Evolutionary conservation across 202 grass and related monocot species (phyloP), one percentile per base, ranked within the genome.

Genomic region (Carex sylvatica): DNA sequence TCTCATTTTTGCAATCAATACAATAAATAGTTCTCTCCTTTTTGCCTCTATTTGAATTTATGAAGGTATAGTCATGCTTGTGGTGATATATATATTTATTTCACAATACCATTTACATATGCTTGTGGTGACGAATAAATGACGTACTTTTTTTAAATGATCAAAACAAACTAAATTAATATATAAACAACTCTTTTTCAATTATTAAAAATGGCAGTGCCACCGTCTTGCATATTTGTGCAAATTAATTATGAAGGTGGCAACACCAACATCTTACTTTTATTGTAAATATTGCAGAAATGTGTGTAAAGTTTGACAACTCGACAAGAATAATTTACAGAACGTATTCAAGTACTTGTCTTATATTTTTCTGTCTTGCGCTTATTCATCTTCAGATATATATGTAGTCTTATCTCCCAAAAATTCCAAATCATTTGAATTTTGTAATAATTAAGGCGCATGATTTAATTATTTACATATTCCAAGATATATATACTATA

Each of bases 11-110:
- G 70, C n/a, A 52, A 42, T 55, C 71, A 75, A 75, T 75, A 75
- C 73, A 58, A 56, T 24, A 77, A 77, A 77, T 18, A 58, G 52
- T 35, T 77, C 18, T 55, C 24, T 55, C 74, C 23, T 53, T 77
- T 59, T 77, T 77, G 74, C 74, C 74, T 77, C 74, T 58, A 58
- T 35, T 59, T 77, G 53, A 77, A 77, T 36, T 77, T 19, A 77
- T 31, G 15, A 56, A 30, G 49, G 74, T 36, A 77, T 59, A 77
- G 35, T 35, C 6, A 76, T 59, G 52, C 52, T 58, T 36, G 8
- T 77, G 53, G 30, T 40, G 0, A 66, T 66, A 28, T 28, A 28
- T 28, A 0, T 69, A 69, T 69, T 69, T 40, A 42, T 30, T 58
- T 28, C 15, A 22, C 9, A 12, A 35, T 11, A 35, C 16, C 30